These are phyloP conservation scores for Suaeda aralocaspica DNA, from an alignment of 148 eudicot species.

Conservation along the genomic window DNA sequence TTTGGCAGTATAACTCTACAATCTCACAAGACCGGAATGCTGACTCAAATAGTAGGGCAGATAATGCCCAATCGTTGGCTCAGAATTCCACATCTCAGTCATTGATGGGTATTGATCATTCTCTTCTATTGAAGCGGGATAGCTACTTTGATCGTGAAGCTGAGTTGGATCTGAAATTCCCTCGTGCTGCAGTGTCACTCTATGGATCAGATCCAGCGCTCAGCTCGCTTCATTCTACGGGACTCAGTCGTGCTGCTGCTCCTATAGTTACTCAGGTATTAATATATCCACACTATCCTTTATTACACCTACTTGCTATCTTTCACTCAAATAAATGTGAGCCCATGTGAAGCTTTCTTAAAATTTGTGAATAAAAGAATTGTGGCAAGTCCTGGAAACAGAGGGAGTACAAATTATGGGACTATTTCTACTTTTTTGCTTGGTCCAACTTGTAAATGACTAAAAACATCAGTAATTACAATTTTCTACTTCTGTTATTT, in stretches of 20 bases:
- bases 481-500: too few species aligned
- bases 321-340: too few species aligned
- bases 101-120: conserved; percentile 22
- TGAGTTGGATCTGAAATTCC: conserved; percentile 29
- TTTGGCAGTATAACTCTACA: conserved; percentile 30
- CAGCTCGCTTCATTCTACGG: conserved; percentile 49
- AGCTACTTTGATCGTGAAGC: conserved; percentile 27
- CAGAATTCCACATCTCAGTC: conserved; percentile 22
- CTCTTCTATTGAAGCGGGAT: conserved; percentile 27
- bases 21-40: conserved; percentile 32
- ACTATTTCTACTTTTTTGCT: too few species aligned
- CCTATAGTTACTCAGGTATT: conserved; percentile 78
- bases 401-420: too few species aligned
- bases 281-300: too few species aligned
- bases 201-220: conserved; percentile 58
- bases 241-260: conserved; percentile 45
- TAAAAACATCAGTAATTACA: too few species aligned
- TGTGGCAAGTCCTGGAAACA: too few species aligned
- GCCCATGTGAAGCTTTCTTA: too few species aligned
- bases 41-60: conserved; percentile 28
- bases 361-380: too few species aligned
- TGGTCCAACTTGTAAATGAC: too few species aligned
- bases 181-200: conserved; percentile 43
- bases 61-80: conserved; percentile 25
- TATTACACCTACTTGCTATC: too few species aligned